phyloP scores from a whole-genome alignment of 495 filamentous ascomycete species.

The Daldinia decipiens region DNA sequence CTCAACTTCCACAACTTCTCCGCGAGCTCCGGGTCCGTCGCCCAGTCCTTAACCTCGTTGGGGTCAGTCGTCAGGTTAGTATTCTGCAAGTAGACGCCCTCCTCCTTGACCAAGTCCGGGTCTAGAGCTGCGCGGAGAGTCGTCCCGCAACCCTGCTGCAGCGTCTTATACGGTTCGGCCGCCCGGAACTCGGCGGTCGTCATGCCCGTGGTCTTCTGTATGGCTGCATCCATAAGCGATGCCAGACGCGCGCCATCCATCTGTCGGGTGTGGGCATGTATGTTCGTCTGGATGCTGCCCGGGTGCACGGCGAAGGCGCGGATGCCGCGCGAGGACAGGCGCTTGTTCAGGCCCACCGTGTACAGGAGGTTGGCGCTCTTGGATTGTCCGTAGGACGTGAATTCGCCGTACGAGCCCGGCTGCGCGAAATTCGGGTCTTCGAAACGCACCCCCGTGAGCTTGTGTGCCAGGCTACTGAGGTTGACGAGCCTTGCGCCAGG shows the following conservation, averaged over 20 bases:
- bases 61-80: slow-evolving; percentile 45
- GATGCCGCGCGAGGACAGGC: slow-evolving; percentile 48
- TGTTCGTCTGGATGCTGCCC: slow-evolving; percentile 54
- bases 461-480: slow-evolving; percentile 56
- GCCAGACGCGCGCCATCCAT: slow-evolving; percentile 14
- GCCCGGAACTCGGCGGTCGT: slow-evolving; percentile 49
- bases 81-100: slow-evolving; percentile 54
- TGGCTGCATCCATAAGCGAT: slow-evolving; percentile 36
- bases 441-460: slow-evolving; percentile 56
- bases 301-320: slow-evolving; percentile 57
- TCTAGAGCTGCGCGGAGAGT: slow-evolving; percentile 56
- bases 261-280: slow-evolving; percentile 37
- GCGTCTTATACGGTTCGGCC: slow-evolving; percentile 52
- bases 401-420: slow-evolving; percentile 54
- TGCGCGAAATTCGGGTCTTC: slow-evolving; percentile 62
- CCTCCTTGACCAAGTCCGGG: slow-evolving; percentile 44
- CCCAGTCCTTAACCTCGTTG: slow-evolving; percentile 52
- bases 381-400: slow-evolving; percentile 62
- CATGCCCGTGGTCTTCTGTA: slow-evolving; percentile 43
- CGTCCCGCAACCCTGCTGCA: slow-evolving; percentile 56
- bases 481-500: slow-evolving; percentile 49
- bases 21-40: slow-evolving; percentile 57
- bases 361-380: slow-evolving; percentile 71
- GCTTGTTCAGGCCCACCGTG: slow-evolving; percentile 59
- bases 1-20: slow-evolving; percentile 59